A percentile compares a stretch with the other conserved stretches of the same genome.
Conservation (phyloP, 2,329 filamentous ascomycete genomes). For the Botrytis fragariae region DNA sequence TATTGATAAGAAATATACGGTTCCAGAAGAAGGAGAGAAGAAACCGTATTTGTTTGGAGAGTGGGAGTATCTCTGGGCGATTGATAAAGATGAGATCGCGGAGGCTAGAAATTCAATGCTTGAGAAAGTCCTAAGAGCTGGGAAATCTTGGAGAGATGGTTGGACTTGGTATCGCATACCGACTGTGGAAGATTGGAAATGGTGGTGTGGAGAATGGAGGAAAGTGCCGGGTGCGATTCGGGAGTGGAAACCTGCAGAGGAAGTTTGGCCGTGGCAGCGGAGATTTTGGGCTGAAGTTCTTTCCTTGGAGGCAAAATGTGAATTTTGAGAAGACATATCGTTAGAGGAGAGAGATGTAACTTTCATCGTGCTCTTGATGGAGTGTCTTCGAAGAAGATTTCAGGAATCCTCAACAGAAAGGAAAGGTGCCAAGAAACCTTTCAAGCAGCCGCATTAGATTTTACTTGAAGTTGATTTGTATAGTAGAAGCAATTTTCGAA, state of each 20-base stretch:
- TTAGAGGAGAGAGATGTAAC: too few relatives aligned
- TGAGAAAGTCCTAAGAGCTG: fast-evolving
- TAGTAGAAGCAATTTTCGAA: too few relatives aligned
- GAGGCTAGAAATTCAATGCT: fast-evolving
- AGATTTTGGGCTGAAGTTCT: neutral
- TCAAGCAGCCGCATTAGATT: neutral
- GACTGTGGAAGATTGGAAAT: neutral
- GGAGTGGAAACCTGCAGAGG: neutral
- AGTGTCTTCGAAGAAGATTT: too few relatives aligned
- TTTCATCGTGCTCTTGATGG: too few relatives aligned
- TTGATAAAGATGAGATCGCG: neutral
- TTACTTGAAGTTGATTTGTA: too few relatives aligned
- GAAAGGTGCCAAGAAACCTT: neutral
- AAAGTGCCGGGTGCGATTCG: neutral
- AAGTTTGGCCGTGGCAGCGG: slow-evolving; percentile 2
- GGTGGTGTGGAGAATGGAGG: slow-evolving; percentile 6
- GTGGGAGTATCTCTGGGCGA: neutral
- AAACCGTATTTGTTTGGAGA: neutral
- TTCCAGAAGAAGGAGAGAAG: neutral
- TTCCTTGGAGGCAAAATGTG: too few relatives aligned
- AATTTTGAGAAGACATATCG: neutral
- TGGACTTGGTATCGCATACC: neutral
- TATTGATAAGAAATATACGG: neutral
- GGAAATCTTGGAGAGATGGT: neutral
- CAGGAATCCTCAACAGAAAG: too few relatives aligned